Percentiles rank a stretch among this genome's conserved stretches.
Conservation (phyloP, 2,329 filamentous ascomycete genomes). For the Fusarium begoniae region DNA sequence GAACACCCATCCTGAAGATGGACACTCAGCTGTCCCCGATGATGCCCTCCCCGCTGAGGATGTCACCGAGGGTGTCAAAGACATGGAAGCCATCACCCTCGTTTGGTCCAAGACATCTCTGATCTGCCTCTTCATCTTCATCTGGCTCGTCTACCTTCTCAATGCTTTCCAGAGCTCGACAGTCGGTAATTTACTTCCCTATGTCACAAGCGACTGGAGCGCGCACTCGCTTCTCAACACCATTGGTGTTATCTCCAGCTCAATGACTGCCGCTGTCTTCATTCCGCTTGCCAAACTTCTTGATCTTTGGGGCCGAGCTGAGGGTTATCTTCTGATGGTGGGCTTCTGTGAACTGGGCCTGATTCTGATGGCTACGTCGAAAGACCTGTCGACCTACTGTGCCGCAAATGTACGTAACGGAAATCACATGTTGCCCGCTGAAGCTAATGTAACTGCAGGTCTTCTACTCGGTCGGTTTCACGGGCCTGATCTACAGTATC, state of each 20-base stretch:
- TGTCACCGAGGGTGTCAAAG: slow-evolving; percentile 33
- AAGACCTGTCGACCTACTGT: slow-evolving; percentile 52
- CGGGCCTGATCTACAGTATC: slow-evolving; percentile 7
- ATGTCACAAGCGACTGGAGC: neutral
- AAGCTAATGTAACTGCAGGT: neutral
- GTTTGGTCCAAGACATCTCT: slow-evolving; percentile 7
- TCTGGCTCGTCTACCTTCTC: slow-evolving; percentile 9
- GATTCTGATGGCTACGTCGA: slow-evolving; percentile 69
- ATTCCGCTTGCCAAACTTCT: slow-evolving; percentile 13
- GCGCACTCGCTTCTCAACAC: slow-evolving; percentile 11
- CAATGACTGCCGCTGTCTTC: slow-evolving; percentile 8
- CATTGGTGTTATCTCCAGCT: slow-evolving; percentile 4
- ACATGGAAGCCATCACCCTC: slow-evolving; percentile 20
- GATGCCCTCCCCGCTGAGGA: slow-evolving; percentile 13
- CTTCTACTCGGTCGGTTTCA: slow-evolving; percentile 11
- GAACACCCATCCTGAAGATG: slow-evolving; percentile 11
- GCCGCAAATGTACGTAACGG: slow-evolving; percentile 56
- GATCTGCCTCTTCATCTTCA: slow-evolving; percentile 11
- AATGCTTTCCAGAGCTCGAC: slow-evolving; percentile 50
- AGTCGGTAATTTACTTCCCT: slow-evolving; percentile 23
- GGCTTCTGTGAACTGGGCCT: slow-evolving; percentile 54
- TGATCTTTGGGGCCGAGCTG: slow-evolving; percentile 15
- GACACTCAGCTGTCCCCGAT: neutral
- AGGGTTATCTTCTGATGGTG: slow-evolving; percentile 10
- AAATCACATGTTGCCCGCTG: accelerated